phyloP scores from a whole-genome alignment of 2,329 filamentous ascomycete species.

The Lachnellula cervina region DNA sequence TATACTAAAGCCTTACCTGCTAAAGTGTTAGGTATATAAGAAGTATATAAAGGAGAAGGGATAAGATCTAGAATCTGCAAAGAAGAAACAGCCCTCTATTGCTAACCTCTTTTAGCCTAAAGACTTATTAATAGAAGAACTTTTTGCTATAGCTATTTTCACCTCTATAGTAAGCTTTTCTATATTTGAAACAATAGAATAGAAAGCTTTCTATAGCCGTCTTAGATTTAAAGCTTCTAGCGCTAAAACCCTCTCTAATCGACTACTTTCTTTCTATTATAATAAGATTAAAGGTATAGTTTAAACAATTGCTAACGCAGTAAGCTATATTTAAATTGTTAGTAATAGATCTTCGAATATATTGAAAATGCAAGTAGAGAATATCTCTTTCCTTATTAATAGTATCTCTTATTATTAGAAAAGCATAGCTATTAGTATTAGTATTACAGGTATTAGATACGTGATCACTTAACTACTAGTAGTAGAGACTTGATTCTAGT shows the following conservation, averaged over 20 bases:
- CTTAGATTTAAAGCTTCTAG: too few species aligned
- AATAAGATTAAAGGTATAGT: neutral
- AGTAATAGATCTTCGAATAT: neutral
- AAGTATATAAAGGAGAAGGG: too few species aligned
- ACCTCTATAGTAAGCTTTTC: neutral
- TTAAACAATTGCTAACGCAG: too few species aligned
- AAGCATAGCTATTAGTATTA: neutral
- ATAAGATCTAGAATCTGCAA: too few species aligned
- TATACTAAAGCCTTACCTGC: too few species aligned
- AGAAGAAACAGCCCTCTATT: too few species aligned
- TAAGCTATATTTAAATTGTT: neutral
- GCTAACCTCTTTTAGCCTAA: too few species aligned
- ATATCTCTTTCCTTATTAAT: neutral
- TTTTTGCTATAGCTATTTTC: neutral
- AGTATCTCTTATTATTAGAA: neutral
- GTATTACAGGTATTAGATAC: too few species aligned
- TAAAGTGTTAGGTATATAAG: too few species aligned
- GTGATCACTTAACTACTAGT: too few species aligned
- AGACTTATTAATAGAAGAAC: neutral
- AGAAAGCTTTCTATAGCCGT: neutral
- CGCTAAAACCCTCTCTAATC: too few species aligned
- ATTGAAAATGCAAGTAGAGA: neutral
- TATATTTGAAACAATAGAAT: neutral
- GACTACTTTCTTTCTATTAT: neutral
- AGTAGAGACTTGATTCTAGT: too few species aligned